A percentile compares a stretch with the other conserved stretches of the same genome.
These are phyloP conservation scores for Talaromyces stipitatus DNA, from an alignment of 495 filamentous ascomycete species.

Conservation along the genomic window DNA sequence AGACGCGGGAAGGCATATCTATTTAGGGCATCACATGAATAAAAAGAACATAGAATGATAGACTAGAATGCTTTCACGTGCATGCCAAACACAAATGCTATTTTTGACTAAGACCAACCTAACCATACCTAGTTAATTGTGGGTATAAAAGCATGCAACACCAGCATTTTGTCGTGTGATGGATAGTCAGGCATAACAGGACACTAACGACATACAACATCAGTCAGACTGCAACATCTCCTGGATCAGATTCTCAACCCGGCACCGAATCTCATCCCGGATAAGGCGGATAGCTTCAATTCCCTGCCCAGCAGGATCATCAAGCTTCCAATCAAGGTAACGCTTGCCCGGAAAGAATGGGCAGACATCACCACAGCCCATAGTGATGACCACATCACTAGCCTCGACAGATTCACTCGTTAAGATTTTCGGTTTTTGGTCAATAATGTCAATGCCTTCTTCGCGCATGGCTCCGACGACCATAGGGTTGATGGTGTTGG, in stretches of 20 bases:
- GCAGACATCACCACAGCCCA: conserved; percentile 25
- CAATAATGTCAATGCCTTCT: conserved; percentile 23
- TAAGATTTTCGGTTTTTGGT: conserved; percentile 19
- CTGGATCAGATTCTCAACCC: conserved; percentile 14
- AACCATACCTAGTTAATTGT: too few relatives aligned
- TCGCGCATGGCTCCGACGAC: conserved; percentile 23
- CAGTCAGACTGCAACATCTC: conserved; percentile 5
- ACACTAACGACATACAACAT: not conserved
- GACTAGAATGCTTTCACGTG: too few relatives aligned
- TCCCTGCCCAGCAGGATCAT: conserved; percentile 17
- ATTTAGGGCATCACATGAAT: too few relatives aligned
- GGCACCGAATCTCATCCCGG: conserved; percentile 14
- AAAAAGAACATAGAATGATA: too few relatives aligned
- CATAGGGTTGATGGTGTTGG: conserved; percentile 18
- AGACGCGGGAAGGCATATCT: too few relatives aligned
- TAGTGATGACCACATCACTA: conserved; percentile 23
- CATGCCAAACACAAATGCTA: too few relatives aligned
- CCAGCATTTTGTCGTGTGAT: not conserved
- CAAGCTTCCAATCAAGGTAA: conserved; percentile 22
- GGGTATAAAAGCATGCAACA: too few relatives aligned
- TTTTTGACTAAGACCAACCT: too few relatives aligned
- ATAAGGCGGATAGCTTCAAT: conserved; percentile 15
- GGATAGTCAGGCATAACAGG: too few relatives aligned
- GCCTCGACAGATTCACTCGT: conserved; percentile 16
- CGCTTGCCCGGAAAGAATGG: conserved; percentile 20